Evolutionary conservation across 257 asterid species (phyloP).

Genomic region (Eustoma russellianum): DNA sequence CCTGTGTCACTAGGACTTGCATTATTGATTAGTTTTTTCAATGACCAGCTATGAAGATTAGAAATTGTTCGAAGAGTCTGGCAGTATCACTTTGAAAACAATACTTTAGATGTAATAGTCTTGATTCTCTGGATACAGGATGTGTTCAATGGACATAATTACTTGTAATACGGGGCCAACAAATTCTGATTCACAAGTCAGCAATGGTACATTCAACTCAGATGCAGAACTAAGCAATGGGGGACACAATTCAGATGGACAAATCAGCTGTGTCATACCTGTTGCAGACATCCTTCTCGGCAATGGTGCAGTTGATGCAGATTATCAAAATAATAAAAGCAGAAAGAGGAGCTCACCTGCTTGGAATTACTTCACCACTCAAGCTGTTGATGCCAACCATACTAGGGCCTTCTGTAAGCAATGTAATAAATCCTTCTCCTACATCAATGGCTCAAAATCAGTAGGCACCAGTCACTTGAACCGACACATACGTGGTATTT

Average conservation of each 20-base stretch:
- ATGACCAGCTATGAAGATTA: too few species aligned
- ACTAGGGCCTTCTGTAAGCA: constrained; percentile 69
- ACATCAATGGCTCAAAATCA: constrained; percentile 62
- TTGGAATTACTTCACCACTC: constrained; percentile 80
- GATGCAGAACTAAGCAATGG: too few species aligned
- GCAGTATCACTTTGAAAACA: too few species aligned
- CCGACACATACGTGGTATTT: constrained; percentile 74
- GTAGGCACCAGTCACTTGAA: constrained; percentile 92
- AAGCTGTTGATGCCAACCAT: constrained; percentile 34
- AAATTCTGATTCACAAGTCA: too few species aligned
- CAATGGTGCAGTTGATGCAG: constrained; percentile 38
- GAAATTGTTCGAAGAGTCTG: too few species aligned
- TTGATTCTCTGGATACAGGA: not conserved
- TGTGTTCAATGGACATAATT: too few species aligned
- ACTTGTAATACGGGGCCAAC: too few species aligned
- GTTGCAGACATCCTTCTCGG: constrained; percentile 41
- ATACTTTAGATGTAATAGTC: not conserved
- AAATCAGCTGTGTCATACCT: not conserved
- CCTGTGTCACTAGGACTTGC: too few species aligned
- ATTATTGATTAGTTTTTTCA: too few species aligned
- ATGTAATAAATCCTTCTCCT: constrained; percentile 80
- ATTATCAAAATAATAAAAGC: constrained; percentile 42
- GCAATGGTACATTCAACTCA: too few species aligned
- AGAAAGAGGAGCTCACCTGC: constrained; percentile 77
- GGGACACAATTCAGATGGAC: too few species aligned